phyloP scores from a whole-genome alignment of 2,329 filamentous ascomycete genomes.

The Tolypocladium tundrense region DNA sequence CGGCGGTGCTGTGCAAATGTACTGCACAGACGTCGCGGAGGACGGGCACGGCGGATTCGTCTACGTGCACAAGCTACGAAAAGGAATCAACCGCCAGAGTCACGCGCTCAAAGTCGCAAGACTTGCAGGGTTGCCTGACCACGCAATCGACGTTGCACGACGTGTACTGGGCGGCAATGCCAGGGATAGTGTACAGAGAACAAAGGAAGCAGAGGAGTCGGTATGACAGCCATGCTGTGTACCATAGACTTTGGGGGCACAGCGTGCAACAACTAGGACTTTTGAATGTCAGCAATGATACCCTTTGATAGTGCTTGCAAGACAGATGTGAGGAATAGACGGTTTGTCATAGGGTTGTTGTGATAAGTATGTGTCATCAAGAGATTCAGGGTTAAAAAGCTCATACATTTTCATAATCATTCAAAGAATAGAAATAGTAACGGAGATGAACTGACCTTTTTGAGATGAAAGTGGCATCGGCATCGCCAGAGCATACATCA shows the following conservation, averaged over 20 bases:
- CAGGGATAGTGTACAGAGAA: constrained; percentile 5
- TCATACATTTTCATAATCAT: constrained; percentile 50
- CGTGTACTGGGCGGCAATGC: constrained; percentile 34
- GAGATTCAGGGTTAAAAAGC: constrained; percentile 59
- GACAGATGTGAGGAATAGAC: constrained; percentile 5
- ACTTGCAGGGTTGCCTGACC: constrained; percentile 70
- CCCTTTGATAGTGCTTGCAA: constrained; percentile 14
- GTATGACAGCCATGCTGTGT: background rate
- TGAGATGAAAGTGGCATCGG: background rate
- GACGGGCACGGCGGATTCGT: constrained; percentile 61
- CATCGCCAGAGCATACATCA: background rate
- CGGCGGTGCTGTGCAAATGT: constrained; percentile 50
- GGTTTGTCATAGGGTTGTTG: constrained; percentile 48
- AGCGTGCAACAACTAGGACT: constrained; percentile 2
- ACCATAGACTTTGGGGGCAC: background rate
- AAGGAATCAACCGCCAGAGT: constrained; percentile 74
- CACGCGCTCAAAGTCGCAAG: constrained; percentile 93
- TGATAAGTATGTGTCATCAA: constrained; percentile 43
- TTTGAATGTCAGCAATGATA: constrained; percentile 28
- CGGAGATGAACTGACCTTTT: constrained; percentile 32
- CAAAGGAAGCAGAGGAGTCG: constrained; percentile 1
- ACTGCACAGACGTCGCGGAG: constrained; percentile 85
- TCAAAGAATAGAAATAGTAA: constrained; percentile 17
- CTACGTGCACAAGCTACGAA: constrained; percentile 74
- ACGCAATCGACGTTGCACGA: constrained; percentile 58